Conservation (phyloP, 2,329 filamentous ascomycete genomes). For the Aspergillus brasiliensis region DNA sequence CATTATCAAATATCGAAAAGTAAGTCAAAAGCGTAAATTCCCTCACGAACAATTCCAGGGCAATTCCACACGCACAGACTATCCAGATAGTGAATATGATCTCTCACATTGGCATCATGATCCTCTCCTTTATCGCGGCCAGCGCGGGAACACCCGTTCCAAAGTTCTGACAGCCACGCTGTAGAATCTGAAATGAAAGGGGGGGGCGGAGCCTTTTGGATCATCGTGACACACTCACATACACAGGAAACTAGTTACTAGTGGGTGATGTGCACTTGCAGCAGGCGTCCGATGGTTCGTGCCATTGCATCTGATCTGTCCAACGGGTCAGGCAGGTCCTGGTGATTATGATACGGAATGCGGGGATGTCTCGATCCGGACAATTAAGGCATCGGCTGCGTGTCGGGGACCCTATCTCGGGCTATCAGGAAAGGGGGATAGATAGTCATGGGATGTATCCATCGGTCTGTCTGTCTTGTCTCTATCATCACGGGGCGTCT, state of each 20-base stretch:
- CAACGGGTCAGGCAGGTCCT: not conserved
- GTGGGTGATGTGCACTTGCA: not conserved
- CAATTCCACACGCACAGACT: not conserved
- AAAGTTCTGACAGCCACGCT: conserved; percentile 1
- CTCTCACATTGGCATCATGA: not conserved
- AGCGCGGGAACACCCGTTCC: conserved; percentile 8
- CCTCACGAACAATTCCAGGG: not conserved
- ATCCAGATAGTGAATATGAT: not conserved
- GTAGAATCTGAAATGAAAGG: not conserved
- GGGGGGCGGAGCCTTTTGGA: not conserved
- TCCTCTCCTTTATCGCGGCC: not conserved
- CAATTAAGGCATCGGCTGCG: not conserved
- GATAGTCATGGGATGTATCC: too few species aligned
- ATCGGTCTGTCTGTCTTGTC: not conserved
- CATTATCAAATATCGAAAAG: too few species aligned
- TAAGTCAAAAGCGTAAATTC: too few species aligned
- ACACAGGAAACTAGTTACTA: not conserved
- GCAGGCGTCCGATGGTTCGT: not conserved
- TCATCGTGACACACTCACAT: not conserved
- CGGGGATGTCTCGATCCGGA: not conserved
- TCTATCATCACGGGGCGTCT: not conserved
- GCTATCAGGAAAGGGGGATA: too few species aligned
- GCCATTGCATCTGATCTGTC: not conserved
- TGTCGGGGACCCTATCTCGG: too few species aligned
- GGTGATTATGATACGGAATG: conserved; percentile 2